Evolutionary conservation across 2,329 filamentous ascomycete species (phyloP).

Genomic region (Trichoderma atrobrunneum): DNA sequence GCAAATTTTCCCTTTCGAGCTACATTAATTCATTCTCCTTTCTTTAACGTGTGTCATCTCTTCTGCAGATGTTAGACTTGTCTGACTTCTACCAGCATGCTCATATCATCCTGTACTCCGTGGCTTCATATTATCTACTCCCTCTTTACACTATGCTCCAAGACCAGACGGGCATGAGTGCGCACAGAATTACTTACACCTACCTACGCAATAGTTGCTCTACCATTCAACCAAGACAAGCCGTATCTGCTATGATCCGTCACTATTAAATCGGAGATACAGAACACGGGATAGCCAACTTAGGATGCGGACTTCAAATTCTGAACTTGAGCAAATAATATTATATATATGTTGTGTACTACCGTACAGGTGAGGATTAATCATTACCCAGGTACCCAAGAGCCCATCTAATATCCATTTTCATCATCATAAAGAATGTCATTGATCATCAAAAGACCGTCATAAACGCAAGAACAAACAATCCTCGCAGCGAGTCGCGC

Average conservation of each 20-base stretch:
- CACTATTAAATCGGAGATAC: neutral
- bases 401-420: neutral
- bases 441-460: slow-evolving; percentile 2
- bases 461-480: neutral
- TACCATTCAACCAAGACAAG: neutral
- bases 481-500: neutral
- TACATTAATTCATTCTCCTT: neutral
- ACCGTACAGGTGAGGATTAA: neutral
- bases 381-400: neutral
- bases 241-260: neutral
- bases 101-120: neutral
- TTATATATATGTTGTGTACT: neutral
- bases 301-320: neutral
- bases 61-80: neutral
- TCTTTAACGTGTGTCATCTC: fast-evolving
- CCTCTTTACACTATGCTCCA: neutral
- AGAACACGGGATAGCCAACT: too few relatives aligned
- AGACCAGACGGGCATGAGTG: neutral
- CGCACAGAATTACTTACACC: neutral
- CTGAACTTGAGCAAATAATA: neutral
- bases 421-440: slow-evolving; percentile 23
- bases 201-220: neutral
- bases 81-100: neutral
- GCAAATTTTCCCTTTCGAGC: too few relatives aligned
- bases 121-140: too few relatives aligned